Evolutionary conservation across 2,329 filamentous ascomycete species (phyloP), one percentile per base, ranked within the genome.

Genomic region (Ilyonectria sp.): DNA sequence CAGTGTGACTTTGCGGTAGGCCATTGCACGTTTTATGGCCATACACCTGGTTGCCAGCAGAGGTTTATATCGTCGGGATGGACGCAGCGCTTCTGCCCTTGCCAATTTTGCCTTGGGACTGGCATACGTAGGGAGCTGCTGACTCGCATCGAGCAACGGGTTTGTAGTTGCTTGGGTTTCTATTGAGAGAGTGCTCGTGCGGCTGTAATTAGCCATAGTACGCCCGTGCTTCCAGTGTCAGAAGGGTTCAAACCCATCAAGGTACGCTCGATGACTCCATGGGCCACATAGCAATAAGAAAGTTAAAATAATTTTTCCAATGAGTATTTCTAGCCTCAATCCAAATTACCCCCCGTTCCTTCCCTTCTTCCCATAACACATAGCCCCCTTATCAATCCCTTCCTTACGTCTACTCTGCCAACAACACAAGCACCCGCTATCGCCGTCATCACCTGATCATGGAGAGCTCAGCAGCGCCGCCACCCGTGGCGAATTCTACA

Each of bases 391-490:
- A 6, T 26, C 40, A 40, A 54, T 54, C 17, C 43, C 31, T n/a
- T 11, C 19, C 19, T 55, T 7, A 40, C 35, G 10, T 23, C 26
- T 53, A 43, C 33, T 54, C 58, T 58, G 17, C 43, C 31, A 59
- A 60, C 37, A 59, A 23, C 44, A 52, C 10, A 44, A 50, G 31
- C 33, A 26, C 26, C 6, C 26, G 46, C 61, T 13, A 44, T 13
- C 50, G 6, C 35, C 43, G 37, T 50, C 33, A 59, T 52, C 53
- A 53, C 21, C 13, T 21, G 4, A 56, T 40, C 21, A 68, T 68
- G 65, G 56, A 68, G n/a, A 61, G 31, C 56, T 46, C 46, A 58
- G 57, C 46, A 50, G 47, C 11, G 17, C 44, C 29, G 8, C 37
- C 58, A 9, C n/a, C 46, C 1, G 31, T 11, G 31, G 17, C 4